Evolutionary conservation across 768 basidiomycete species (phyloP).

Genomic region (Sarcomyxa edulis): DNA sequence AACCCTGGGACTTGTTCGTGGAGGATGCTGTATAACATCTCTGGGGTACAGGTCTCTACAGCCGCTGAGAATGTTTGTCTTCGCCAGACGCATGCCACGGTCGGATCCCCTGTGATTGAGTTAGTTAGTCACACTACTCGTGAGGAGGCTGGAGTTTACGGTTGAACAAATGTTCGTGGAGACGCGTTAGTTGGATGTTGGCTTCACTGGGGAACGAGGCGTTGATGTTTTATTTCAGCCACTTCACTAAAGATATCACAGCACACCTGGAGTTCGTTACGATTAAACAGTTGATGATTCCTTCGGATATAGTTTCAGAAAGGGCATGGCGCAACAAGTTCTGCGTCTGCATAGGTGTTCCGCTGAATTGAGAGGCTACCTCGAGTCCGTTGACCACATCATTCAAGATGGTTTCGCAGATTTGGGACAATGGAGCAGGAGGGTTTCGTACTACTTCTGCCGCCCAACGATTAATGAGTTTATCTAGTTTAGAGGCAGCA

Average conservation of each 20-base stretch:
- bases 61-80: constrained; percentile 87
- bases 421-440: constrained; percentile 42
- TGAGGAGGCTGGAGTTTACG: constrained; percentile 33
- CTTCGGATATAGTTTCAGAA: constrained; percentile 70
- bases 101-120: constrained; percentile 60
- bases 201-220: no score
- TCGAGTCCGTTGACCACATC: constrained; percentile 56
- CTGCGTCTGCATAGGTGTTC: constrained; percentile 68
- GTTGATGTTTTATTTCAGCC: no score
- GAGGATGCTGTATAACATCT: constrained; percentile 64
- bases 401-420: constrained; percentile 53
- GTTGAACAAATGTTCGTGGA: constrained; percentile 85
- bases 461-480: constrained; percentile 84
- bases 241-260: no score
- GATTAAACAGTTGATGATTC: constrained; percentile 80
- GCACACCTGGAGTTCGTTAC: constrained; percentile 86
- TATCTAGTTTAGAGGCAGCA: constrained; percentile 75
- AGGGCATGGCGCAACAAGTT: constrained; percentile 78
- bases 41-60: constrained; percentile 69
- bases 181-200: constrained; percentile 77
- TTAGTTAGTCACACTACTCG: no score
- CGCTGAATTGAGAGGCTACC: constrained; percentile 32
- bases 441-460: constrained; percentile 63
- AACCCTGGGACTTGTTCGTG: constrained; percentile 68
- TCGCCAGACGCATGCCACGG: constrained; percentile 88